A percentile compares a stretch with the other conserved stretches of the same genome.
These are phyloP conservation scores for Botryotinia globosa DNA, from an alignment of 2,329 filamentous ascomycete species.

Conservation along the genomic window DNA sequence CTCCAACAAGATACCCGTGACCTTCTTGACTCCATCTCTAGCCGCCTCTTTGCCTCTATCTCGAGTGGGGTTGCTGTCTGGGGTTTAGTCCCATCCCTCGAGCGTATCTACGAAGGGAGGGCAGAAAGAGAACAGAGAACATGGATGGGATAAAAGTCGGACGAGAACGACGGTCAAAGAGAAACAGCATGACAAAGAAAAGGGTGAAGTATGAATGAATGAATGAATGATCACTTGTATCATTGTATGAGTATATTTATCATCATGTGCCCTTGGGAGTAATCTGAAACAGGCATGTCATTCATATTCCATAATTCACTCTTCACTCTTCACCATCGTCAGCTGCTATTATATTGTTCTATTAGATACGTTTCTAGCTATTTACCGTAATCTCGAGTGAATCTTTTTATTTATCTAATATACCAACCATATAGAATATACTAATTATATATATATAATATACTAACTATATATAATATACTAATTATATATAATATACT, in stretches of 20 bases:
- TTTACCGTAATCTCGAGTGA: neutral
- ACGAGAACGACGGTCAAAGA: conserved; percentile 10
- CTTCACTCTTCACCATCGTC: neutral
- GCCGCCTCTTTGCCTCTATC: conserved; percentile 3
- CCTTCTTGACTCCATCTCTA: neutral
- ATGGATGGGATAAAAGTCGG: neutral
- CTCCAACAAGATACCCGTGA: neutral
- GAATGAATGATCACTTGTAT: neutral
- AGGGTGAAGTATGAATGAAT: neutral
- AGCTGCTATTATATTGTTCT: neutral
- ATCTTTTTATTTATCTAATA: accelerated
- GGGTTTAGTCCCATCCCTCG: conserved; percentile 1
- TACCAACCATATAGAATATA: neutral
- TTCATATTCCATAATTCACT: neutral
- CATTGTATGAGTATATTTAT: neutral
- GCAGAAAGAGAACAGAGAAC: neutral
- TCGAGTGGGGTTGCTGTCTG: conserved; percentile 5
- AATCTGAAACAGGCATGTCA: conserved; percentile 10
- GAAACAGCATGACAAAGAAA: neutral
- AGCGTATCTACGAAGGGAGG: neutral
- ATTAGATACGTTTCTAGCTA: neutral
- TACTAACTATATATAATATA: neutral
- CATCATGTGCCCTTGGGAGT: conserved; percentile 1
- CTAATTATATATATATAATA: no score
- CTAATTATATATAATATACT: no score